These are phyloP conservation scores for Plasmodium fragile DNA, from an alignment of 169 alveolate species.

Conservation along the genomic window DNA sequence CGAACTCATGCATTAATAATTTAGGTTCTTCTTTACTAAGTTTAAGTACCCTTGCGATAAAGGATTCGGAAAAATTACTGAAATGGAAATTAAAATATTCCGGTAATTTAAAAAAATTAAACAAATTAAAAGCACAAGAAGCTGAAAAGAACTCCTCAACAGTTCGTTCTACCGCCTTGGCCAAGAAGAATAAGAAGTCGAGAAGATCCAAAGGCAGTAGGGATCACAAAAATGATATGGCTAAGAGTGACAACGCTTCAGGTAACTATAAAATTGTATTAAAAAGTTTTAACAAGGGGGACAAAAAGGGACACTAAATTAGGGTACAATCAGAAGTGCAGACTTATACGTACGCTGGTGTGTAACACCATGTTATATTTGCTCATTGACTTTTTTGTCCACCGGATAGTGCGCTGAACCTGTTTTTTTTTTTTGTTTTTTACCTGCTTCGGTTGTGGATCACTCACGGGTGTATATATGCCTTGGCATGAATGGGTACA, in stretches of 20 bases:
- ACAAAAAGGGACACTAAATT: not conserved
- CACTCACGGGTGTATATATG: not conserved
- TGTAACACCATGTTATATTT: not conserved
- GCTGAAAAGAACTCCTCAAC: slow-evolving; percentile 9
- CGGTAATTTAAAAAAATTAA: not conserved
- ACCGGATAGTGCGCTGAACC: not conserved
- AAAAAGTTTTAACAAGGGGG: slow-evolving; percentile 2
- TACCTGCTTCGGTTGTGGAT: not conserved
- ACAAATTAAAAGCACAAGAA: slow-evolving; percentile 8
- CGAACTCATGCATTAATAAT: slow-evolving; percentile 15
- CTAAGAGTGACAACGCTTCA: not conserved
- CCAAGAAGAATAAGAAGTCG: slow-evolving; percentile 1
- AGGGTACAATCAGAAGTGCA: not conserved
- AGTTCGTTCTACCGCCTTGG: not conserved
- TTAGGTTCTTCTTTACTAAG: slow-evolving; percentile 31
- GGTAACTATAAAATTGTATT: slow-evolving; percentile 4
- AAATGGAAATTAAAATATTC: slow-evolving; percentile 73
- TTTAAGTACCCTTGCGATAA: slow-evolving; percentile 30
- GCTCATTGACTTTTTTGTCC: not conserved
- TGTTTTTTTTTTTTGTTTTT: not conserved
- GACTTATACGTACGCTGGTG: not conserved
- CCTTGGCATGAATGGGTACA: not conserved
- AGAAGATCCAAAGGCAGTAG: not conserved
- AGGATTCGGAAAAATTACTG: slow-evolving; percentile 33
- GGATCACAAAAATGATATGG: not conserved